Conservation (phyloP, 2,329 filamentous ascomycete species). For the Decorospora gaudefroyi region DNA sequence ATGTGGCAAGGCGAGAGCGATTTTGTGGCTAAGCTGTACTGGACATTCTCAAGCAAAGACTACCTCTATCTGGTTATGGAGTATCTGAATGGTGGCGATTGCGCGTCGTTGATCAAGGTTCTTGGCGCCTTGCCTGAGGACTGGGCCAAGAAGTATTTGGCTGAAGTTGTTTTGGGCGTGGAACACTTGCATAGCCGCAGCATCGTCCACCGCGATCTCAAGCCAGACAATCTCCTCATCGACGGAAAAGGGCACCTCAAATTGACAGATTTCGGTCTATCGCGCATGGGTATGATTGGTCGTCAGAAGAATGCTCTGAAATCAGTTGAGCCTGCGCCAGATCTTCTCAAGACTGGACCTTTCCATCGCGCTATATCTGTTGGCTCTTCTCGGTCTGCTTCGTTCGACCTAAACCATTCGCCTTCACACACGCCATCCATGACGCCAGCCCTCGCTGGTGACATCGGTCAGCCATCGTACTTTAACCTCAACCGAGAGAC, state of each 20-base stretch:
- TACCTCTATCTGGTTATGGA: constrained; percentile 99
- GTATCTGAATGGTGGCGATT: constrained; percentile 96
- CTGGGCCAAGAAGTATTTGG: constrained; percentile 97
- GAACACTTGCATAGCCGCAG: constrained; percentile 92
- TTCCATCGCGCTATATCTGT: constrained; percentile 86
- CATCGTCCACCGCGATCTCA: constrained; percentile 95
- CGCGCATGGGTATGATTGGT: constrained; percentile 94
- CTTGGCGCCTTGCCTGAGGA: constrained; percentile 91
- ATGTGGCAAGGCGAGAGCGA: constrained; percentile 99
- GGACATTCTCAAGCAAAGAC: constrained; percentile 99
- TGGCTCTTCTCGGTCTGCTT: constrained; percentile 88
- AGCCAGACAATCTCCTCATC: constrained; percentile 95
- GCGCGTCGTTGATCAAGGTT: constrained; percentile 93
- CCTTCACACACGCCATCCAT: constrained; percentile 85
- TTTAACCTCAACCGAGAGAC: constrained; percentile 74
- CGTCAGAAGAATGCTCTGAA: constrained; percentile 92
- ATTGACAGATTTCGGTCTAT: constrained; percentile 95
- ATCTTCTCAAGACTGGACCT: constrained; percentile 88
- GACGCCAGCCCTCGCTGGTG: constrained; percentile 72
- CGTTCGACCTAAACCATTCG: constrained; percentile 83
- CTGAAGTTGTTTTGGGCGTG: constrained; percentile 94
- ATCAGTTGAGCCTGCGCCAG: constrained; percentile 77
- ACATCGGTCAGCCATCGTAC: constrained; percentile 85
- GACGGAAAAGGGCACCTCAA: constrained; percentile 97
- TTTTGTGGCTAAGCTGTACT: constrained; percentile 98